phyloP scores from a whole-genome alignment of 768 basidiomycete species.

The Panellus pusillus region DNA sequence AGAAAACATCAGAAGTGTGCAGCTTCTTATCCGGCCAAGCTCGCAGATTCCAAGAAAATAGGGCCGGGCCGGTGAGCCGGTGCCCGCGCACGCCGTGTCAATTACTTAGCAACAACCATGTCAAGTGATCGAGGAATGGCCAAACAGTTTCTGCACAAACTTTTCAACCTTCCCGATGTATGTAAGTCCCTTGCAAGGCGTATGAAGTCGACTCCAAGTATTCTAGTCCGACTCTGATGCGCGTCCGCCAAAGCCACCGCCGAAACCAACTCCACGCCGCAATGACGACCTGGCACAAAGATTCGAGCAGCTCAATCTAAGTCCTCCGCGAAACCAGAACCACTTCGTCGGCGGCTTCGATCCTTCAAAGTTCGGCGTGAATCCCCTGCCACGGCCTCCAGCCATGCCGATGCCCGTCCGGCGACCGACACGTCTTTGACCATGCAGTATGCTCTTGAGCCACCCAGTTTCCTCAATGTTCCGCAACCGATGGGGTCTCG shows the following conservation, averaged over 20 bases:
- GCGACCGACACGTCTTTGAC: slow-evolving; percentile 18
- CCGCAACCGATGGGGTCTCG: slow-evolving; percentile 1
- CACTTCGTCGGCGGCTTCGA: slow-evolving; percentile 21
- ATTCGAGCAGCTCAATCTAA: slow-evolving; percentile 10
- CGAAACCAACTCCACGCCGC: slow-evolving; percentile 16
- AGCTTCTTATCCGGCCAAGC: too few species aligned
- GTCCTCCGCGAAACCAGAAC: slow-evolving; percentile 7
- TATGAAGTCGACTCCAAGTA: background rate
- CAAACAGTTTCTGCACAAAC: slow-evolving; percentile 17
- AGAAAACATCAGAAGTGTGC: too few species aligned
- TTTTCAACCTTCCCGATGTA: slow-evolving; percentile 17
- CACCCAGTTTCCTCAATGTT: slow-evolving; percentile 14
- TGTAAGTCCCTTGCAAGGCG: slow-evolving; percentile 8
- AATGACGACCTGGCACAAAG: slow-evolving; percentile 9
- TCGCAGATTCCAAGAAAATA: too few species aligned
- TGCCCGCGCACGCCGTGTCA: background rate
- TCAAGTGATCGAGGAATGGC: slow-evolving; percentile 12
- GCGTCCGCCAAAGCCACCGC: slow-evolving; percentile 13
- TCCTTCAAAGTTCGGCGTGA: slow-evolving; percentile 11
- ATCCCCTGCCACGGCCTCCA: slow-evolving; percentile 20
- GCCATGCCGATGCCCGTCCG: slow-evolving; percentile 23
- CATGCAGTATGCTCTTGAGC: slow-evolving; percentile 24
- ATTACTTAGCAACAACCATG: slow-evolving; percentile 2
- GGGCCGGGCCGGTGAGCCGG: too few species aligned
- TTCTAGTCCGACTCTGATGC: slow-evolving; percentile 3